Evolutionary conservation across 2,329 filamentous ascomycete species (phyloP), one percentile per base, ranked within the genome.

Genomic region (Hysterium pulicare): DNA sequence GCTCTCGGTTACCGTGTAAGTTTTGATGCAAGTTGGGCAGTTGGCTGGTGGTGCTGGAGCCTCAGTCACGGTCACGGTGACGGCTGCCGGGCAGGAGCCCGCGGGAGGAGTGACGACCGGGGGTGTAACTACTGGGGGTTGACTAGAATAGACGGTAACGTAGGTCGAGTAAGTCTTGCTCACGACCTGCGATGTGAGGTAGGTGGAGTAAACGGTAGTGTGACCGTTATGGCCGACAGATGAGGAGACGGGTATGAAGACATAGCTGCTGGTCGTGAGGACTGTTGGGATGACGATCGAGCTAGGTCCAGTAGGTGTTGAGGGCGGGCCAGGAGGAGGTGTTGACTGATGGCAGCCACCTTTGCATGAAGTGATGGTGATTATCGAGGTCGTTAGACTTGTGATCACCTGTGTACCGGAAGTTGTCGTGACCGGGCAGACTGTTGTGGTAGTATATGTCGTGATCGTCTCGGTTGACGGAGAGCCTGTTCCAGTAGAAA

Each of bases 291-390:
- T 40, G 32, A 46, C 49, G 31, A 45, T 34, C 5, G 46, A 43
- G 16, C 37, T 31, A 16, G n/a, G 21, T 35, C 40, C 46, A 38
- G 17, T 36, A 26, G 30, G 24, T 2, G 33, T 17, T n/a, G 10
- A 16, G 28, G 40, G 22, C 9, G 37, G 42, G 21, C 31, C 35
- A 15, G 40, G n/a, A 9, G 42, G 28, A 21, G 39, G 10, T 8
- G 51, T 45, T 2, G 50, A 35, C 33, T 48, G 48, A 26, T 55
- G 45, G 55, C 66, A 69, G 15, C 64, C 64, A 6, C 48, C 54
- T 49, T 61, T 58, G 63, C 66, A 70, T 9, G 60, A 62, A 4
- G 66, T 69, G 38, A 67, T 50, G 11, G 62, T 66, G 30, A 69
- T 49, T 16, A 63, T 68, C 41, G 55, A 61, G 5, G 65, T 70